These are phyloP conservation scores for Bremia lactucae DNA, from an alignment of 352 stramenopile genomes.

Conservation along the genomic window DNA sequence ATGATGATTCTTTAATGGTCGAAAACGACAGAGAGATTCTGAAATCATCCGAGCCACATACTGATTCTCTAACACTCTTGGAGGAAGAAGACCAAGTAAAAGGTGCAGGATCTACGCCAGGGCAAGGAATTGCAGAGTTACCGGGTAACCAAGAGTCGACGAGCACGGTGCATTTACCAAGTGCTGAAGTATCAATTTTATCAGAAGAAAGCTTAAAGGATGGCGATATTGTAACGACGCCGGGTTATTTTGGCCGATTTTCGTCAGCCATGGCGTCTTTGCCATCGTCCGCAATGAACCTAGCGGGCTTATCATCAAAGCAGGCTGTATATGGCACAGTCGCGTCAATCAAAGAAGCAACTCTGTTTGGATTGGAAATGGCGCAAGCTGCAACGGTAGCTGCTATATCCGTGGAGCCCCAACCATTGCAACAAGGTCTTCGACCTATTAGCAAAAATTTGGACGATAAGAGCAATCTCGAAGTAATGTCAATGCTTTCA, in stretches of 20 bases:
- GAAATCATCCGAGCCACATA: no score
- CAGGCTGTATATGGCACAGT: slow-evolving; percentile 55
- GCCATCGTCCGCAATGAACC: slow-evolving; percentile 48
- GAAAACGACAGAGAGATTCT: no score
- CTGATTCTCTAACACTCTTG: slow-evolving; percentile 44
- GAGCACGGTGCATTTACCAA: slow-evolving; percentile 1
- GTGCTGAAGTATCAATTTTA: no score
- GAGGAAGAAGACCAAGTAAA: slow-evolving; percentile 3
- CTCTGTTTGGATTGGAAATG: slow-evolving; percentile 62
- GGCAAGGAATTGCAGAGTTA: neutral
- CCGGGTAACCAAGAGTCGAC: no score
- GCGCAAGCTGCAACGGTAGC: slow-evolving; percentile 53
- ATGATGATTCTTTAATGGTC: neutral
- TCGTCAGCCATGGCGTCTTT: slow-evolving; percentile 47
- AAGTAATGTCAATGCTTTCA: slow-evolving; percentile 58
- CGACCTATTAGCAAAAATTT: neutral
- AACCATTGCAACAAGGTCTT: slow-evolving; percentile 24
- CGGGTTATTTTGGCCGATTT: slow-evolving; percentile 55
- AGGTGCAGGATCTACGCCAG: neutral
- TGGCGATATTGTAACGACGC: slow-evolving; percentile 12
- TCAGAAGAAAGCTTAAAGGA: slow-evolving; percentile 13
- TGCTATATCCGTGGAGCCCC: slow-evolving; percentile 40
- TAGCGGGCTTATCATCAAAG: slow-evolving; percentile 53
- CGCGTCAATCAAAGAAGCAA: slow-evolving; percentile 66
- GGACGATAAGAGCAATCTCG: slow-evolving; percentile 18